Base-by-base conservation (phyloP, 495 filamentous ascomycete species). In the Penicillium taxi region DNA sequence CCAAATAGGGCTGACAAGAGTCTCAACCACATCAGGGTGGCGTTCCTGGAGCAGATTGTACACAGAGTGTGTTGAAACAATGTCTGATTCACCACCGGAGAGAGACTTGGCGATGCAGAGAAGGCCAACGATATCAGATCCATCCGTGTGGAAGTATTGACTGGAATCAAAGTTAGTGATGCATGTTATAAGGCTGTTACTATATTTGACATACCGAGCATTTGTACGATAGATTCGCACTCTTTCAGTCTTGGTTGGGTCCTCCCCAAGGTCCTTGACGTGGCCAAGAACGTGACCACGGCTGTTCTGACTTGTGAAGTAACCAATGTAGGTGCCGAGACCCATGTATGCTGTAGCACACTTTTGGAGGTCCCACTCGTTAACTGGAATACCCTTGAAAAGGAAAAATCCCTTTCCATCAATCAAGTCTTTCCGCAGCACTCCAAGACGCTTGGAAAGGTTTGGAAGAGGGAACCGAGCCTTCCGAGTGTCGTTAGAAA, bases 211-310 rank as follows among this genome's bases (percentile, higher is more conserved):
- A 42, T 76, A 83, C 59, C 84, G 72, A 17, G 87, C 87, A 40
- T 88, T 85, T 2, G 87, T 95, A 38, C 87, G 72, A 61, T 94
- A 94, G 53, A 94, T 93, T 27, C 87, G 74, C 14, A 94, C 86
- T 36, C 74, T 75, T 56, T 94, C 82, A 44, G 83, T 90, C 58
- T 84, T 73, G 7, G 72, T 79, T 19, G 81, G 63, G 59, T 95
- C 84, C 40, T 90, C 87, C 25, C 85, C 83, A 3, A 94, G 70
- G 60, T 93, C 84, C 61, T 94, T 87, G 53, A 94, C 87, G 56
- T 95, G 87, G 2, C 87, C 87, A 7, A 94, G 69, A 9, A 94
- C 82, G 57, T 94, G 87, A n/a, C 87, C 87, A 27, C 75, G 75
- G 6, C 78, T 75, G 63, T 95, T 95, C 52, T 95, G 87, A 25